Percentiles rank a stretch among this genome's conserved stretches.
Conservation (phyloP, 257 asterid species). For the Rauvolfia tetraphylla region DNA sequence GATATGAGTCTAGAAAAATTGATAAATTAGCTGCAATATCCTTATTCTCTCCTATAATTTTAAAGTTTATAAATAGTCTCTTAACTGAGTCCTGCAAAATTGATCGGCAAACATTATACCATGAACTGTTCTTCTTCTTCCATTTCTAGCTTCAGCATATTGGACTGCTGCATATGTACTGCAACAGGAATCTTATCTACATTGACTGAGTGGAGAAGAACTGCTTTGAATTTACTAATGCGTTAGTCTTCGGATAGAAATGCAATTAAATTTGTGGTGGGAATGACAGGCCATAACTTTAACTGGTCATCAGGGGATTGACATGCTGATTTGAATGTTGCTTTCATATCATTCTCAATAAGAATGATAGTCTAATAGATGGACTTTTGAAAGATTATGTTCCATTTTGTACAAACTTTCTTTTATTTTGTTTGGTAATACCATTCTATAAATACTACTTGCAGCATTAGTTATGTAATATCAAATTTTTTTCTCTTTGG, state of each 20-base stretch:
- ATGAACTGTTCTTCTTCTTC: not conserved
- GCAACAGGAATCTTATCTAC: not conserved
- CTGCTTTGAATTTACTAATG: not conserved
- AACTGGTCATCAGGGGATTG: not conserved
- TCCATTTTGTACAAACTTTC: too few species aligned
- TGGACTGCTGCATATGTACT: not conserved
- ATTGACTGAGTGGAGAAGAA: not conserved
- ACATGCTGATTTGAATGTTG: not conserved
- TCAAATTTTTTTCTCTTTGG: not conserved
- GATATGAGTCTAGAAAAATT: not conserved
- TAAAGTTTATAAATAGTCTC: not conserved
- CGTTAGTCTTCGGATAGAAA: not conserved
- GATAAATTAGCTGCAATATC: not conserved
- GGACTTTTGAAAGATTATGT: not conserved
- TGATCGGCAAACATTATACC: not conserved
- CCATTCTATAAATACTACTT: not conserved
- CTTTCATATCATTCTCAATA: not conserved
- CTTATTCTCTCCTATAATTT: not conserved
- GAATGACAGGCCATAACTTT: not conserved
- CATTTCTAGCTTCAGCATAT: not conserved
- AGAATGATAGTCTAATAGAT: not conserved
- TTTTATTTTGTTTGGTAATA: too few species aligned
- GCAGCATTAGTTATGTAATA: not conserved
- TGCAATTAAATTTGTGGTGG: not conserved
- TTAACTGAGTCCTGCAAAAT: not conserved